Percentiles rank a stretch among this genome's conserved stretches.
These are phyloP conservation scores for Allium cepa DNA, from an alignment of 106 monocot species.

Conservation along the genomic window DNA sequence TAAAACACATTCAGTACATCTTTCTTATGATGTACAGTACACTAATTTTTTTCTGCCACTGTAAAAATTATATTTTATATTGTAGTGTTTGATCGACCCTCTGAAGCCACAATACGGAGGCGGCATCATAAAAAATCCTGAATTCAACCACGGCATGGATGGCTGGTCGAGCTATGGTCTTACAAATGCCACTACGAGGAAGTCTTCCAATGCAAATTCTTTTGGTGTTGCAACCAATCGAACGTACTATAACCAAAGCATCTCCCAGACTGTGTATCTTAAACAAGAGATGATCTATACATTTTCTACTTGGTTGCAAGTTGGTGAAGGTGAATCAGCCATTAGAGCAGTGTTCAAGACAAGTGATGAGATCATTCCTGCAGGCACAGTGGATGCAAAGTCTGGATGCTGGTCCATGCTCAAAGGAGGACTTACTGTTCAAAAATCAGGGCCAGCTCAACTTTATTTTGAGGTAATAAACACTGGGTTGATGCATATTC, in stretches of 20 bases:
- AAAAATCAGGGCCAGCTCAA: too few species aligned
- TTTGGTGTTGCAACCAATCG: slow-evolving; percentile 20
- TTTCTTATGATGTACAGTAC: background rate
- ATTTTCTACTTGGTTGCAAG: slow-evolving; percentile 20
- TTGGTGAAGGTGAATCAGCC: too few species aligned
- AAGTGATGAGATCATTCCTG: too few species aligned
- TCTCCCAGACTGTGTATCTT: slow-evolving; percentile 49
- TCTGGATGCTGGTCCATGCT: too few species aligned
- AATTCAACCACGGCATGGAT: slow-evolving; percentile 37
- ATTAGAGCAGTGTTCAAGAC: too few species aligned
- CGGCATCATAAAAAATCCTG: slow-evolving; percentile 64
- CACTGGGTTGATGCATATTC: too few species aligned
- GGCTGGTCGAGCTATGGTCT: slow-evolving; percentile 47
- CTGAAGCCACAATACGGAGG: slow-evolving; percentile 54
- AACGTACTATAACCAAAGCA: slow-evolving; percentile 21
- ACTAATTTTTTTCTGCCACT: background rate
- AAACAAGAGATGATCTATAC: slow-evolving; percentile 45
- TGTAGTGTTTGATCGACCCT: slow-evolving; percentile 60
- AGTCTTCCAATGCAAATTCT: slow-evolving; percentile 27
- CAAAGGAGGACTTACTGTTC: too few species aligned
- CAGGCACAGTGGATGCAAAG: too few species aligned
- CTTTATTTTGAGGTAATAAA: too few species aligned
- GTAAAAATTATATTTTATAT: background rate
- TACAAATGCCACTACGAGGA: slow-evolving; percentile 11
- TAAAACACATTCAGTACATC: too few species aligned